Evolutionary conservation across 768 basidiomycete genomes (phyloP), one percentile per base, ranked within the genome.

Genomic region (Suillus decipiens): DNA sequence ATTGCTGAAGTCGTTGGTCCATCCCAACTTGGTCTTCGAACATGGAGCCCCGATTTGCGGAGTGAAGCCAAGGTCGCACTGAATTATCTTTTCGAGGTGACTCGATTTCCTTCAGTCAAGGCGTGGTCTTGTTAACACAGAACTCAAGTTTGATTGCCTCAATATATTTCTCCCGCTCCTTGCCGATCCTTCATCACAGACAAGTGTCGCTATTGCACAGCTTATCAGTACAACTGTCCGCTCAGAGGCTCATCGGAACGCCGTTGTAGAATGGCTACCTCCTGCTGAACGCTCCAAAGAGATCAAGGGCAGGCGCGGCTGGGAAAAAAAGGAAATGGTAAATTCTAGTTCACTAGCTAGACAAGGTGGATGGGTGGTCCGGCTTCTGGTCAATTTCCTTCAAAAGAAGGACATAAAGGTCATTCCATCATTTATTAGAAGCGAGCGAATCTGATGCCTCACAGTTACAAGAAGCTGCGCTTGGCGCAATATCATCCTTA

Each of bases 1-100:
- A 74, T 89, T 41, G 83, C 92, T 6, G 90, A 92, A 50, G 79
- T 85, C 1, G 83, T 89, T 0, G 90, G 90, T 0, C 89, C 90
- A 0, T 84, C 86, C 0, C 82, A 84, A 51, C 90, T 88, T 81
- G 90, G 88, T 1, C 77, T 93, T 9, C 64, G 70, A 28, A 61
- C 53, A 22, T 71, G 73, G 41, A 59, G 70, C 1, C 64, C 76
- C 6, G 78, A 81, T 9, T 80, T 81, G 28, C 75, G 81, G 5
- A 66, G 76, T 1, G 84, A 87, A 31, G 87, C 89, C 2, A 83
- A 82, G 63, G 74, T 80, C 4, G 85, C 88, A 0, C 73, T 92
- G 12, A 82, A 85, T 36, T 80, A 80, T 64, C 74, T 90, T 3
- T 89, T 92, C 66, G 80, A 86, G 71, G 89, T 88, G 60, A 56